Evolutionary conservation across 2,329 filamentous ascomycete genomes (phyloP), one percentile per base, ranked within the genome.

Genomic region (Claviceps paspali): DNA sequence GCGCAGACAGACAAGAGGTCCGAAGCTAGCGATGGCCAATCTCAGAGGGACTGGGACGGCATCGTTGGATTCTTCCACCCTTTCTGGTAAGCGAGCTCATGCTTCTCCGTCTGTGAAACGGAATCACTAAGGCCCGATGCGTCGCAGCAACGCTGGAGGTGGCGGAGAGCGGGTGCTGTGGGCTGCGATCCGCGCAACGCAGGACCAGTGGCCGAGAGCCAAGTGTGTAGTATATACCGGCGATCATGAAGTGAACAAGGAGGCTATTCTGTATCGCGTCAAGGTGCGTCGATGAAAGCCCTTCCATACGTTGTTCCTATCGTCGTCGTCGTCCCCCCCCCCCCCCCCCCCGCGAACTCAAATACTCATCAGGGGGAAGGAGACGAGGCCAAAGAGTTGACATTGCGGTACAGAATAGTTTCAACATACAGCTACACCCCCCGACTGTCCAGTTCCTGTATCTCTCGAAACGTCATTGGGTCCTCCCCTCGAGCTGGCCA

Each of bases 21-120:
- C 38, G 39, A 45, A 6, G 28, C 30, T 27, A 59, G 59, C 11
- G 22, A 33, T 19, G 33, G 18, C 38, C 59, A 55, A 9, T 64
- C 69, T 2, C 46, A 50, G 41, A 64, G 70, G 46, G 68, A 80
- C 32, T 95, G 83, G 82, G 68, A 78, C 43, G 87, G 87, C 23
- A 76, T 95, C 37, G 75, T 96, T 44, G 91, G 85, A 33, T 96
- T 98, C 68, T 94, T 98, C 55, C 91, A 98, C 57, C 91, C 91
- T 1, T 98, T 95, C 57, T 96, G 91, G 83, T 88, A 65, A 45
- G 70, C 52, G 24, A 6, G 22, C 39, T 41, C 18, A 36, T 32
- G 7, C 28, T 34, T 23, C 19, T 9, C 35, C 14, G 15, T 19
- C 7, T 29, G 24, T 9, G 7, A 18, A 27, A n/a, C 9, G 6